A percentile compares a stretch with the other conserved stretches of the same genome.
phyloP scores from a whole-genome alignment of 2,329 filamentous ascomycete genomes.

The Keithomyces neogunnii region DNA sequence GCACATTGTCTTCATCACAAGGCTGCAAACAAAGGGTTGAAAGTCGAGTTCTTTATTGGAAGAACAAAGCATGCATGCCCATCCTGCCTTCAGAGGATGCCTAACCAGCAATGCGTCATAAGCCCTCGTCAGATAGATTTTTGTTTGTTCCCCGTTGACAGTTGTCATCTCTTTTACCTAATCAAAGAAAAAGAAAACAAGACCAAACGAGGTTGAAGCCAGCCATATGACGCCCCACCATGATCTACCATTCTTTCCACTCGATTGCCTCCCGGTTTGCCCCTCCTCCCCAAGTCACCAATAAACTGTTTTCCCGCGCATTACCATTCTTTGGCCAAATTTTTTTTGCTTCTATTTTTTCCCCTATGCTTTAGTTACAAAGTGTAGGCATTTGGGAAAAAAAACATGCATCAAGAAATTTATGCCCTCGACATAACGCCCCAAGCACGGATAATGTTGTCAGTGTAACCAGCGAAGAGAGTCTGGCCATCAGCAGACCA shows the following conservation, averaged over 20 bases:
- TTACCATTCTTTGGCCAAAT: not conserved
- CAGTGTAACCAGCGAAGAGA: constrained; percentile 98
- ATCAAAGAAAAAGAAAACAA: constrained; percentile 20
- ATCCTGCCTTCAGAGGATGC: constrained; percentile 27
- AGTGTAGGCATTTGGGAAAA: not conserved
- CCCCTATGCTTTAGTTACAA: constrained; percentile 6
- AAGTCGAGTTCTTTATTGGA: constrained; percentile 28
- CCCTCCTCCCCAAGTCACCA: not conserved
- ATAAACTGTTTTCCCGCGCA: too few relatives aligned
- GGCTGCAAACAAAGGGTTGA: constrained; percentile 2
- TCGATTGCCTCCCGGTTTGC: not conserved
- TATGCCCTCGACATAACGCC: constrained; percentile 94
- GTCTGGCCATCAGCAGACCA: constrained; percentile 99
- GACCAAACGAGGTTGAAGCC: constrained; percentile 35
- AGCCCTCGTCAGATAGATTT: constrained; percentile 21
- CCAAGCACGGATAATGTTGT: constrained; percentile 98
- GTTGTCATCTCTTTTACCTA: not conserved
- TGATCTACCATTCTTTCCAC: constrained; percentile 27
- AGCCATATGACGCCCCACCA: constrained; percentile 37
- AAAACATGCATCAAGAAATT: constrained; percentile 14
- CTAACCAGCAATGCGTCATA: constrained; percentile 29
- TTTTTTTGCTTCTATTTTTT: not conserved
- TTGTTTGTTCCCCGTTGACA: constrained; percentile 20
- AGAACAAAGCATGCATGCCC: constrained; percentile 31
- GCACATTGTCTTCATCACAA: too few relatives aligned